Evolutionary conservation across 306 rosid species (phyloP).

Genomic region (Dryas octopetala): DNA sequence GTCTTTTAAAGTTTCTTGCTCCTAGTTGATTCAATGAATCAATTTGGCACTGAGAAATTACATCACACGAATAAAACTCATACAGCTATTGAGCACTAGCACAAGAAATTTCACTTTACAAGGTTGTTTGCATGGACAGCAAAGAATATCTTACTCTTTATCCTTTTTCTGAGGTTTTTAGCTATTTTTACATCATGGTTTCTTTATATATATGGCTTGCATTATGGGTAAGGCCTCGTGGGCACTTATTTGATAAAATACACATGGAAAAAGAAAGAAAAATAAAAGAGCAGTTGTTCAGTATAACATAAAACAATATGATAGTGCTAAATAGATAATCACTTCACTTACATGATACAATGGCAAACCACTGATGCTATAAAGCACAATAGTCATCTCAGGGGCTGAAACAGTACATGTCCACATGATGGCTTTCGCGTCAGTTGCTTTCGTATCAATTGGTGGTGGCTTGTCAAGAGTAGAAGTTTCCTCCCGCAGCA

Average conservation of each 20-base stretch:
- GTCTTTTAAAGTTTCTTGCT: neutral
- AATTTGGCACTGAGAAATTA: neutral
- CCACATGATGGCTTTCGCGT: conserved; percentile 82
- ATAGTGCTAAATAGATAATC: conserved; percentile 12
- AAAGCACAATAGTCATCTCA: conserved; percentile 87
- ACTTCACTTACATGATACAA: conserved; percentile 79
- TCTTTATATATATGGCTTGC: conserved; percentile 1
- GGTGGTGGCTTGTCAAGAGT: conserved; percentile 52
- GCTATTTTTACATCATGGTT: neutral
- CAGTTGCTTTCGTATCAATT: conserved; percentile 57
- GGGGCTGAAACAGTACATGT: conserved; percentile 96
- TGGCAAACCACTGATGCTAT: conserved; percentile 65
- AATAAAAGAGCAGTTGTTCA: neutral
- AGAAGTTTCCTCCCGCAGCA: conserved; percentile 62
- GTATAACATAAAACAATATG: conserved; percentile 20
- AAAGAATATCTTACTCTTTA: neutral
- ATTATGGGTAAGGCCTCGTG: neutral
- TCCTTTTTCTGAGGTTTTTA: neutral
- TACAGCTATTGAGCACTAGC: neutral
- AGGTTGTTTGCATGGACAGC: neutral
- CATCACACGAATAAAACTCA: neutral
- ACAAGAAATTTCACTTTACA: neutral
- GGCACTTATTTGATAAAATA: neutral
- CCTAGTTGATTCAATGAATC: neutral
- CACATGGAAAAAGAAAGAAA: neutral